phyloP scores from a whole-genome alignment of 306 rosid species.

The Carpinus viminea region DNA sequence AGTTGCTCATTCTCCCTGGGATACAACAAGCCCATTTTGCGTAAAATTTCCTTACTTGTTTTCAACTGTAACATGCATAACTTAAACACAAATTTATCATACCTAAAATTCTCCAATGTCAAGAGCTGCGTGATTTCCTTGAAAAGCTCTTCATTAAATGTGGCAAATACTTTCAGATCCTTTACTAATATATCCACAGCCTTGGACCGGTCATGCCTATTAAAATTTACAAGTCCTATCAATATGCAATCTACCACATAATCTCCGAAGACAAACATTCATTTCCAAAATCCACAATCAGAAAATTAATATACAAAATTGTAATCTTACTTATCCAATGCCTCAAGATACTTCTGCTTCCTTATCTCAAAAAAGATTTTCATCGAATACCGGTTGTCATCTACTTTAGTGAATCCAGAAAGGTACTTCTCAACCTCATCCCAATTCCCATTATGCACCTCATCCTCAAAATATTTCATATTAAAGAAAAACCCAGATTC shows the following conservation, averaged over 20 bases:
- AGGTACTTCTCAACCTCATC: conserved; percentile 97
- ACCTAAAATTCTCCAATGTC: conserved; percentile 93
- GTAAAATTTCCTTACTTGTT: conserved; percentile 8
- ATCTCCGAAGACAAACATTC: conserved; percentile 12
- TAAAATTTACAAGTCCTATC: conserved; percentile 24
- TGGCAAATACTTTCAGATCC: conserved; percentile 87
- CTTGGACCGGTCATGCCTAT: conserved; percentile 89
- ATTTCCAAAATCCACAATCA: not conserved
- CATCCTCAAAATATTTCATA: conserved; percentile 97
- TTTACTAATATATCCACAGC: conserved; percentile 89
- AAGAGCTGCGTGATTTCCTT: conserved; percentile 96
- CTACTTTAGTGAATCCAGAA: conserved; percentile 97
- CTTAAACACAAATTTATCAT: conserved; percentile 3
- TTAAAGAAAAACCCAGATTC: conserved; percentile 98
- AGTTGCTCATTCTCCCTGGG: conserved; percentile 90
- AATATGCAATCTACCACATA: conserved; percentile 16
- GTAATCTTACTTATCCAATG: conserved; percentile 86
- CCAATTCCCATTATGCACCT: conserved; percentile 98
- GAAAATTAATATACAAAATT: conserved; percentile 17
- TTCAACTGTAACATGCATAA: not conserved
- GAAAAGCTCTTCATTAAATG: conserved; percentile 88
- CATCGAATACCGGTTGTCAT: conserved; percentile 96
- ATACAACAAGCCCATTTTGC: conserved; percentile 24
- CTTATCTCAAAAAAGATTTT: conserved; percentile 98
- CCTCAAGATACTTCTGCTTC: conserved; percentile 97